Percentiles rank a stretch among this genome's conserved stretches.
Conservation (phyloP, 2,329 filamentous ascomycete species). For the Cordyceps javanica region DNA sequence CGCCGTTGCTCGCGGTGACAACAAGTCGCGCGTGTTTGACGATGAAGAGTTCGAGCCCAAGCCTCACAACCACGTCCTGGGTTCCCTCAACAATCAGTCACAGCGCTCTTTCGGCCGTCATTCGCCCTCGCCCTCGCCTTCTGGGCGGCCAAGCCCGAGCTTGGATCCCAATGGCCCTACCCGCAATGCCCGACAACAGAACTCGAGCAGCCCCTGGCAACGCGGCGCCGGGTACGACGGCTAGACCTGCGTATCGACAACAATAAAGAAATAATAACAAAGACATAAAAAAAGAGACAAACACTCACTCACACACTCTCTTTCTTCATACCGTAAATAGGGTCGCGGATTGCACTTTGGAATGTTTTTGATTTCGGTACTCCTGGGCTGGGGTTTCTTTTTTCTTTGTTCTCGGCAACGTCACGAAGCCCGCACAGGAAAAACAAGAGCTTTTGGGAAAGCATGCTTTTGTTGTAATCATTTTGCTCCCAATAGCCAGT, state of each 20-base stretch:
- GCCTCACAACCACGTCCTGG: slow-evolving; percentile 5
- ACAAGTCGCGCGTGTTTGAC: slow-evolving; percentile 25
- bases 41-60: slow-evolving; percentile 5
- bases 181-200: slow-evolving; percentile 1
- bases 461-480: background rate
- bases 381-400: background rate
- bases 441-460: background rate
- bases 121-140: background rate
- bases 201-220: slow-evolving; percentile 7
- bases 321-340: slow-evolving; percentile 1
- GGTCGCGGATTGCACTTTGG: slow-evolving; percentile 3
- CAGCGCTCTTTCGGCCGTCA: slow-evolving; percentile 3
- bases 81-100: slow-evolving; percentile 6
- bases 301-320: background rate
- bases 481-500: background rate
- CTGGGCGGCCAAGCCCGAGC: slow-evolving; percentile 4
- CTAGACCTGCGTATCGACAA: background rate
- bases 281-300: background rate
- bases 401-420: background rate
- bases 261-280: background rate
- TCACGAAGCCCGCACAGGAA: slow-evolving; percentile 2
- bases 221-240: slow-evolving; percentile 11
- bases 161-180: background rate
- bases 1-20: slow-evolving; percentile 82
- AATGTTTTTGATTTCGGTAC: slow-evolving; percentile 3